Evolutionary conservation across 169 alveolate genomes (phyloP), one percentile per base, ranked within the genome.

Genomic region (Plasmodium reichenowi): DNA sequence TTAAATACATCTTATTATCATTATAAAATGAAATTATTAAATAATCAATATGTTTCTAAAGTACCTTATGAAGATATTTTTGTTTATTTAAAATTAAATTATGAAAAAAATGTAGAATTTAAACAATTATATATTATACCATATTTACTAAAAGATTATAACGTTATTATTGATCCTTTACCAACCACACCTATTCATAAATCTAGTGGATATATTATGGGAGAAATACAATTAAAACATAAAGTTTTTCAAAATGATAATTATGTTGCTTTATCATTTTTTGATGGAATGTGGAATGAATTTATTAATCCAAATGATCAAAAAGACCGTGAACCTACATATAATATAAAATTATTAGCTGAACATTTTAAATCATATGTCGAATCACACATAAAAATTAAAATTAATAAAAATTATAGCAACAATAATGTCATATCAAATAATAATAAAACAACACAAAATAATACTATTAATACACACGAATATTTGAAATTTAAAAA

Each of bases 11-110:
- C 91, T 12, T 83, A 83, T 47, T 70, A 68, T 71, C 91, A 83
- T 56, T 83, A 83, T 47, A 83, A 83, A 48, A 38, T 83, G 63
- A 83, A 83, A 26, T 13, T 83, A 72, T 68, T 83, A 83, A 83
- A 83, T 43, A 70, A 83, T 68, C 91, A 83, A 62, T 50, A 83
- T 63, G 59, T 1, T 47, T 63, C 91, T 5, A 83, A 68, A 26
- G 91, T 83, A 12, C 91, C 91, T 7, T 83, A 83, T 72, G 91
- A 83, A 83, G 91, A 83, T 10, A 67, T 83, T 54, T 70, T 83
- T 70, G 70, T 17, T 70, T 83, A 83, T 52, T 43, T 83, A 83
- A 83, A 83, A 83, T 70, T 83, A 67, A 71, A 67, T 48, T 83
- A 83, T 43, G 86, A 83, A 45, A 83, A 83, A 83, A 83, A 83